phyloP scores from a whole-genome alignment of 1,284 basidiomycete genomes.

The Vanrija sp. region DNA sequence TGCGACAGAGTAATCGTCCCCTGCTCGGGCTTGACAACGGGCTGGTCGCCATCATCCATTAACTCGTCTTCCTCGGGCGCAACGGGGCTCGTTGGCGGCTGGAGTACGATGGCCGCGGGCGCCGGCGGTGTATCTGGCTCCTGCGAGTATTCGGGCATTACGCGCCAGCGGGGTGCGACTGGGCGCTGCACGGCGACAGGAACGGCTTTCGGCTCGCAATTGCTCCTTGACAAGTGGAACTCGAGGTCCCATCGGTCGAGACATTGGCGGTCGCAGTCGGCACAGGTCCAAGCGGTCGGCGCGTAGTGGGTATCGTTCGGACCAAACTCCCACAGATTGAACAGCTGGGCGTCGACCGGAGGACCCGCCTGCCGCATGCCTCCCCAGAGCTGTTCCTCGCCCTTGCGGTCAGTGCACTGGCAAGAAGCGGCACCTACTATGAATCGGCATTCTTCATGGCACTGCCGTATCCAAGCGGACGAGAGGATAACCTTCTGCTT shows the following conservation, averaged over 20 bases:
- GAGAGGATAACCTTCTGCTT: slow-evolving; percentile 26
- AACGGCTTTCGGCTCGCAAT: too few relatives aligned
- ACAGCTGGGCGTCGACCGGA: not conserved
- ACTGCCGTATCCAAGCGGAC: slow-evolving; percentile 18
- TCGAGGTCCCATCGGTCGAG: not conserved
- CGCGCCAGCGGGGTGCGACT: too few relatives aligned
- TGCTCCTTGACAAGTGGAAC: not conserved
- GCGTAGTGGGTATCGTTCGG: not conserved
- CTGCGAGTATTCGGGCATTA: too few relatives aligned
- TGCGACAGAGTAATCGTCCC: too few relatives aligned
- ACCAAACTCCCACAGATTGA: not conserved
- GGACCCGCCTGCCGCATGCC: slow-evolving; percentile 2
- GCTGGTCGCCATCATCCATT: too few relatives aligned
- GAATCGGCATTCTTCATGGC: slow-evolving; percentile 18
- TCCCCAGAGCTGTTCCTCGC: slow-evolving; percentile 24
- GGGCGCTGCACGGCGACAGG: too few relatives aligned
- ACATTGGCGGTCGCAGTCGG: not conserved
- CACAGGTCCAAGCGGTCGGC: too few relatives aligned
- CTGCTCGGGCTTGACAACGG: too few relatives aligned
- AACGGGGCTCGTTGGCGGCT: too few relatives aligned
- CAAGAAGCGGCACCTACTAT: not conserved
- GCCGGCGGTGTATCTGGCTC: too few relatives aligned
- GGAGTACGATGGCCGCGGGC: too few relatives aligned
- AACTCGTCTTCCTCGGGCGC: too few relatives aligned
- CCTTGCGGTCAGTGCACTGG: slow-evolving; percentile 1